Evolutionary conservation across 2,329 filamentous ascomycete species (phyloP).

Genomic region (Lanzia echinophila): DNA sequence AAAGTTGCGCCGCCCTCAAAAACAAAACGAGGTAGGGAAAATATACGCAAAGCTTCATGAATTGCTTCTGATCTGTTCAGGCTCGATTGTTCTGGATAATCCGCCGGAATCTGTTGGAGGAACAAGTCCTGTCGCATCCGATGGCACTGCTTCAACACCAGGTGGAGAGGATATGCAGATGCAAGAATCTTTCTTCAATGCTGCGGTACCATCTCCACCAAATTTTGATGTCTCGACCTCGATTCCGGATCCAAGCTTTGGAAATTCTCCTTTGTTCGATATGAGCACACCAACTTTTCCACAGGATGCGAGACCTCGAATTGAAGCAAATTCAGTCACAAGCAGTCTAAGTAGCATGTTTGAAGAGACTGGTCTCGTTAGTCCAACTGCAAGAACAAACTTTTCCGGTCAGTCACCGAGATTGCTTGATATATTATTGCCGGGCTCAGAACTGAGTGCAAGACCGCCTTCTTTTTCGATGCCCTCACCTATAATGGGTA

Average conservation of each 20-base stretch:
- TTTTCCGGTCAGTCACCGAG: slow-evolving; percentile 42
- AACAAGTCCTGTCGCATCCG: slow-evolving; percentile 20
- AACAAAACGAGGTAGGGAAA: slow-evolving; percentile 22
- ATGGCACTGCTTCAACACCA: slow-evolving; percentile 22
- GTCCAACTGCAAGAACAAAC: slow-evolving; percentile 25
- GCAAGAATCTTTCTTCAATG: slow-evolving; percentile 28
- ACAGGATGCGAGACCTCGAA: slow-evolving; percentile 23
- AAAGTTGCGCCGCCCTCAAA: slow-evolving; percentile 30
- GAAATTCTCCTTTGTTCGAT: slow-evolving; percentile 27
- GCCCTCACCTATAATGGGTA: slow-evolving; percentile 18
- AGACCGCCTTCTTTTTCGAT: slow-evolving; percentile 13
- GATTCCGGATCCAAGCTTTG: slow-evolving; percentile 22
- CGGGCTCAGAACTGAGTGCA: slow-evolving; percentile 40
- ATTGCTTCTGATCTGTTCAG: slow-evolving; percentile 18
- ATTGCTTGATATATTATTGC: slow-evolving; percentile 41
- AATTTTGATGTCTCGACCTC: slow-evolving; percentile 5
- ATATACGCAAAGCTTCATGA: not conserved
- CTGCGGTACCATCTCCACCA: slow-evolving; percentile 22
- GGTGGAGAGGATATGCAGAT: slow-evolving; percentile 22
- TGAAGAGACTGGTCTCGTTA: slow-evolving; percentile 29
- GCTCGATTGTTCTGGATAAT: slow-evolving; percentile 19
- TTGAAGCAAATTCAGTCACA: slow-evolving; percentile 31
- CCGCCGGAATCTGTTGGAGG: slow-evolving; percentile 13
- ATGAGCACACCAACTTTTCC: slow-evolving; percentile 27
- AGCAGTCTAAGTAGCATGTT: slow-evolving; percentile 33